Base-by-base conservation (phyloP, 129 eudicot genomes). In the Glebionis coronaria region DNA sequence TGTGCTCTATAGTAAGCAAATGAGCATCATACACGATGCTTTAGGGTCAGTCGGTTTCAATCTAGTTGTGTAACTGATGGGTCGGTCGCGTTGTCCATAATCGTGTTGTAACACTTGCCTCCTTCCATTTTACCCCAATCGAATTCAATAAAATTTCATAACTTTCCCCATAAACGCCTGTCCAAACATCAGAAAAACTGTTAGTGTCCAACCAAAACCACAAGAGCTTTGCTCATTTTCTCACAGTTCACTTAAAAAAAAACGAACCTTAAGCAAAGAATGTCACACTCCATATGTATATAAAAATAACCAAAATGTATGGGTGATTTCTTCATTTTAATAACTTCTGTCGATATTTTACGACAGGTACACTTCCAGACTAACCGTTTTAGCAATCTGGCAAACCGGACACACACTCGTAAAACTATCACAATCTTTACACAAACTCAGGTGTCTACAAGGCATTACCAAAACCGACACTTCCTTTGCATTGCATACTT, bases 401-500 rank as follows among this genome's bases (percentile, higher is more conserved):
- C 99, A 94, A 10, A 94, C 88, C 12, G 99, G 99, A 74, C 97
- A 89, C 18, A 76, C 79, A 65, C 68, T 72, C 5, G 83, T 79
- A 51, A 81, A 73, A 38, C 83, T 82, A 73, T 87, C 97, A 78
- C 99, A 94, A 4, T 82, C 92, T 81, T 75, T 82, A 78, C 99
- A 94, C 81, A 94, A 68, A 80, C 99, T 89, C 55, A 94, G 79
- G 70, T 94, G 99, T 69, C 97, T 82, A 77, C 99, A 94, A n/a
- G 99, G 99, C 95, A 94, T 94, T 68, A 94, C 78, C 78, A 94
- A 76, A 18, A 84, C 73, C 10, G 87, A 86, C 70, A 87, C 99
- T 88, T 85, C 95, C 68, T 82, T 87, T 1, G 16, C 68, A 54
- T 75, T 72, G 78, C 97, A 94, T 0, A 77, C 82, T 76, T 78